Evolutionary conservation across 305 asterid genomes (phyloP).

Genomic region (Fraxinus dipetala): DNA sequence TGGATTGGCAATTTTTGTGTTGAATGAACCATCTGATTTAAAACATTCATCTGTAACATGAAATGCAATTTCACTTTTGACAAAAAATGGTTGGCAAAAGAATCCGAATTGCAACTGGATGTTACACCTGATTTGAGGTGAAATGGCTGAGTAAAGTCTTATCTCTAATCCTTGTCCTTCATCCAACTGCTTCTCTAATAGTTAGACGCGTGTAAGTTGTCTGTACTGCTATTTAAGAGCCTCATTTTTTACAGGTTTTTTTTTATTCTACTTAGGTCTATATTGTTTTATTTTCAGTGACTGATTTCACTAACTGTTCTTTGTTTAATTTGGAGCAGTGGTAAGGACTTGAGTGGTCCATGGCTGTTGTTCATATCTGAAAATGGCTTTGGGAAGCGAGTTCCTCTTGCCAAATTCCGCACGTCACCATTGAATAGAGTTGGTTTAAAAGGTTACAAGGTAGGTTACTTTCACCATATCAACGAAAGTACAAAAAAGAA

Average conservation of each 20-base stretch:
- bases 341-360: conserved; percentile 64
- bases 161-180: neutral
- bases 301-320: conserved; percentile 8
- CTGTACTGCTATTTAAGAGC: neutral
- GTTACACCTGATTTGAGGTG: conserved; percentile 3
- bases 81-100: neutral
- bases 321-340: conserved; percentile 36
- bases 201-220: neutral
- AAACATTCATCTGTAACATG: neutral
- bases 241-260: neutral
- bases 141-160: conserved; percentile 10
- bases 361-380: conserved; percentile 95
- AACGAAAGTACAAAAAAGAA: neutral
- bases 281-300: neutral
- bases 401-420: conserved; percentile 81
- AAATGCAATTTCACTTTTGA: neutral
- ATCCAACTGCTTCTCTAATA: conserved; percentile 8
- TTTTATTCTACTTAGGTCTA: neutral
- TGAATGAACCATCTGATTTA: conserved; percentile 5
- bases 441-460: conserved; percentile 94
- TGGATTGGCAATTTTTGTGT: neutral
- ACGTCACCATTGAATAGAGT: conserved; percentile 61
- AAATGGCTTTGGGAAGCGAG: conserved; percentile 90
- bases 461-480: conserved; percentile 23
- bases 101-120: neutral